Conservation (phyloP, 2,329 filamentous ascomycete species). For the Cylindrodendrum hubeiense region DNA sequence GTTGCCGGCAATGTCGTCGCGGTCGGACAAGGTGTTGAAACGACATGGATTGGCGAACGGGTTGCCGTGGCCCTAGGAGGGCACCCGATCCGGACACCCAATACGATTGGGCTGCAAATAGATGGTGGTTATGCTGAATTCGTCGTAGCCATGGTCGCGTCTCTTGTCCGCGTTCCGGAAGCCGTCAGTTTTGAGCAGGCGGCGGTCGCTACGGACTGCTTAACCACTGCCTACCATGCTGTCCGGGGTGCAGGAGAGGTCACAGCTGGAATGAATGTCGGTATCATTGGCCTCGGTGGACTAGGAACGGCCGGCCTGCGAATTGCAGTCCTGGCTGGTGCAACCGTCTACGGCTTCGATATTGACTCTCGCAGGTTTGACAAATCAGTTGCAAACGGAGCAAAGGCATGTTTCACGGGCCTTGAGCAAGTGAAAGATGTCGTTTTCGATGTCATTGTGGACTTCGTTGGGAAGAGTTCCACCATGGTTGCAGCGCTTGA, state of each 20-base stretch:
- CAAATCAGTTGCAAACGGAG: not conserved
- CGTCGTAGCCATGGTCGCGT: not conserved
- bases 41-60: conserved; percentile 1
- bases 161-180: conserved; percentile 9
- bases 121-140: conserved; percentile 23
- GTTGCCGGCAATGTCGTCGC: conserved; percentile 13
- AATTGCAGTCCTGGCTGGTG: conserved; percentile 8
- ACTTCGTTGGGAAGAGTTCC: conserved; percentile 17
- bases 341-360: conserved; percentile 19
- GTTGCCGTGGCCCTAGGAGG: conserved; percentile 10
- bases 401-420: conserved; percentile 2
- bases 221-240: conserved; percentile 18
- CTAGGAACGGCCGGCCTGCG: conserved; percentile 5
- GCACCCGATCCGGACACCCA: conserved; percentile 4
- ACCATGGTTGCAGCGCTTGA: not conserved
- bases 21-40: conserved; percentile 2
- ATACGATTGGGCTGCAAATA: conserved; percentile 13
- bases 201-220: conserved; percentile 19
- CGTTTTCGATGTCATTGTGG: conserved; percentile 15
- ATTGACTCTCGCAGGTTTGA: conserved; percentile 14
- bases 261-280: conserved; percentile 1
- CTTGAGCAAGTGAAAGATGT: not conserved
- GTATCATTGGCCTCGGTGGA: conserved; percentile 15
- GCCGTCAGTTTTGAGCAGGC: conserved; percentile 15
- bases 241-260: not conserved